Conservation (phyloP, 306 rosid genomes). For the Erythrophleum fordii region DNA sequence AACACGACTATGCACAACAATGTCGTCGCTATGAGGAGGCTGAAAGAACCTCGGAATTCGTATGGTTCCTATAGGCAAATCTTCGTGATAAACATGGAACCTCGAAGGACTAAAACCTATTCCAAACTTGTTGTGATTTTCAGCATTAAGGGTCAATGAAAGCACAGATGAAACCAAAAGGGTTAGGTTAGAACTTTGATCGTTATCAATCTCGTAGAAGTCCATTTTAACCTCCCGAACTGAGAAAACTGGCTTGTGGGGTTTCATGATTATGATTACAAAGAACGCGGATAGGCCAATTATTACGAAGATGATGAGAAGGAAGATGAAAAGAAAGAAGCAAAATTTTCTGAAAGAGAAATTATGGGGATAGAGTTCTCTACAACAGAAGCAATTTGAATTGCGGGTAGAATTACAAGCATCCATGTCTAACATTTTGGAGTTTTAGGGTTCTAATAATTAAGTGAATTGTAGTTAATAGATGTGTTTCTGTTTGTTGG, state of each 20-base stretch:
- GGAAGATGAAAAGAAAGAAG: constrained; percentile 12
- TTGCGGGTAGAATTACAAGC: not conserved
- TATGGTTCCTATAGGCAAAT: constrained; percentile 46
- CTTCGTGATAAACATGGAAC: constrained; percentile 42
- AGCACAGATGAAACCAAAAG: constrained; percentile 36
- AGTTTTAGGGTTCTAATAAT: not conserved
- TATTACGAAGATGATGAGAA: not conserved
- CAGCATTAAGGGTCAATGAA: constrained; percentile 49
- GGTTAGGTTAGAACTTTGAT: not conserved
- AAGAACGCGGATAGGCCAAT: not conserved
- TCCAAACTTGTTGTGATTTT: constrained; percentile 55
- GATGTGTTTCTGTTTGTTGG: not conserved
- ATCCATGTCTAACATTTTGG: not conserved
- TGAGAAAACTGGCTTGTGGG: constrained; percentile 22
- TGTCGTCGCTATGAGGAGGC: constrained; percentile 50
- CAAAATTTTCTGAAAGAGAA: constrained; percentile 9
- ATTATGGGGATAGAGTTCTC: not conserved
- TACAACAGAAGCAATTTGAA: constrained; percentile 14
- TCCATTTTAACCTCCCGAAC: not conserved
- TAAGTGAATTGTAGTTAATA: not conserved
- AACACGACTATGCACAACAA: constrained; percentile 42
- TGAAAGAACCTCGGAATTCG: constrained; percentile 57
- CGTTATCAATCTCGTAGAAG: not conserved
- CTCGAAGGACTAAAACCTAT: constrained; percentile 46
- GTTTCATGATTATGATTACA: not conserved